phyloP scores from a whole-genome alignment of 2,329 filamentous ascomycete genomes.

The Alternaria ethzedia region DNA sequence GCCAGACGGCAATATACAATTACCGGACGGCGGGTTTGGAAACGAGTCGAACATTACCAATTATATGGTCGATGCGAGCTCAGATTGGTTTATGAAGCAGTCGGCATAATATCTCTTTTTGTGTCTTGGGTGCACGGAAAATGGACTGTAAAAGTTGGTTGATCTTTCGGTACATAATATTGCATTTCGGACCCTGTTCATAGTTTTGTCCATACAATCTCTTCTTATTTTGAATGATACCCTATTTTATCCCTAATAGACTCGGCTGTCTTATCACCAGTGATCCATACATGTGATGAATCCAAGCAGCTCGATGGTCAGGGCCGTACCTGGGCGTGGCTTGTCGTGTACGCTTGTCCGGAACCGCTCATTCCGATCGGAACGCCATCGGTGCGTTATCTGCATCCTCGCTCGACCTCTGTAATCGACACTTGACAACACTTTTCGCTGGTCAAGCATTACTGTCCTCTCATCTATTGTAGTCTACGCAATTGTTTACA shows the following conservation, averaged over 20 bases:
- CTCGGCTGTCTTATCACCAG: background rate
- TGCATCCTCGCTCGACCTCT: background rate
- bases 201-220: background rate
- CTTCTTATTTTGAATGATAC: constrained; percentile 1
- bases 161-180: background rate
- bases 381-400: constrained; percentile 1
- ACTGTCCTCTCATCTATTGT: rapidly evolving
- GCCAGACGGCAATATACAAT: constrained; percentile 33
- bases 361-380: constrained; percentile 17
- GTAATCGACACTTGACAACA: background rate
- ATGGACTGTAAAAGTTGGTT: background rate
- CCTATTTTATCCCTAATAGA: background rate
- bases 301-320: background rate
- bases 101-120: constrained; percentile 10
- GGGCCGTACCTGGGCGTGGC: background rate
- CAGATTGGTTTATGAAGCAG: constrained; percentile 69
- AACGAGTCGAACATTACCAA: constrained; percentile 81
- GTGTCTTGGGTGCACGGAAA: background rate
- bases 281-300: background rate
- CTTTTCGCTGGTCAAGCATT: background rate
- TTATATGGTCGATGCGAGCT: constrained; percentile 75
- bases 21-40: constrained; percentile 36
- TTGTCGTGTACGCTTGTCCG: background rate
- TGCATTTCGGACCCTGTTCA: background rate
- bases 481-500: background rate